These are phyloP conservation scores for Cyclostephanos invisitatus DNA, from an alignment of 108 stramenopile genomes.

Conservation along the genomic window DNA sequence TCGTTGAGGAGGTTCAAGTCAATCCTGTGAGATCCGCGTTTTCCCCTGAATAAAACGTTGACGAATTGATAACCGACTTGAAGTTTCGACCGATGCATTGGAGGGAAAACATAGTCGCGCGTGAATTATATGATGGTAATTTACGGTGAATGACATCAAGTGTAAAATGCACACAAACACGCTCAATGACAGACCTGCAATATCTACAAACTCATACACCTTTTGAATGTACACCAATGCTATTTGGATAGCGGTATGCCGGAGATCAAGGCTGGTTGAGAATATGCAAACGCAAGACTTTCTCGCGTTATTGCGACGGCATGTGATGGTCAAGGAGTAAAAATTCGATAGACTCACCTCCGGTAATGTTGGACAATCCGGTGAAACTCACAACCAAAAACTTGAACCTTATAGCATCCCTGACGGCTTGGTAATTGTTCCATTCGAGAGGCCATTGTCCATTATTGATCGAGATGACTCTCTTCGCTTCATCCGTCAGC, in stretches of 20 bases:
- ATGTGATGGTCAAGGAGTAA: neutral
- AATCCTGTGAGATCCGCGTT: constrained; percentile 51
- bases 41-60: constrained; percentile 30
- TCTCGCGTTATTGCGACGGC: neutral
- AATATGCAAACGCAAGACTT: neutral
- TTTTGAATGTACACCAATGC: constrained; percentile 47
- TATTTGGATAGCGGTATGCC: neutral
- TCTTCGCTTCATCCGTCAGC: constrained; percentile 41
- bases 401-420: constrained; percentile 44
- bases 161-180: neutral
- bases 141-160: neutral
- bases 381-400: constrained; percentile 44
- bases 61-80: constrained; percentile 51
- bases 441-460: constrained; percentile 69
- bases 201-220: constrained; percentile 39
- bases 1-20: constrained; percentile 68
- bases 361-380: constrained; percentile 44
- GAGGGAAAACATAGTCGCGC: neutral
- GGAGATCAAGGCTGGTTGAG: neutral
- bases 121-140: neutral
- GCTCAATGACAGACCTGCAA: neutral
- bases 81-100: neutral
- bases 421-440: constrained; percentile 56
- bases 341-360: neutral
- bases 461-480: constrained; percentile 49